phyloP scores from a whole-genome alignment of 1,284 basidiomycete species.

The Boletus mariae region DNA sequence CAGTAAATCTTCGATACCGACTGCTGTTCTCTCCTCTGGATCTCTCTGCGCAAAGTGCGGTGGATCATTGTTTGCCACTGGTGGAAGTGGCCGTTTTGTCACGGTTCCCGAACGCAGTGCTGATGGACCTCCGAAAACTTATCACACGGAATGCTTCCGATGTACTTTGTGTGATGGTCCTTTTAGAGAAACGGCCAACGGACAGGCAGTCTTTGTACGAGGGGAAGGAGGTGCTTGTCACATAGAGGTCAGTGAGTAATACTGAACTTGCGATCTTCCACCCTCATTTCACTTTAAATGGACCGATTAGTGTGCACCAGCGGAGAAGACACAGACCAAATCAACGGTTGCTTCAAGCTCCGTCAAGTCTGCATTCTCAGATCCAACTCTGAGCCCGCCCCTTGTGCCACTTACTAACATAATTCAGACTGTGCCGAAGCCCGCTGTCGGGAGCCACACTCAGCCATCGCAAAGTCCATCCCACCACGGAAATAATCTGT shows the following conservation, averaged over 20 bases:
- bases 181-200: constrained; percentile 58
- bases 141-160: constrained; percentile 71
- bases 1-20: constrained; percentile 21
- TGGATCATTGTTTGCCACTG: constrained; percentile 52
- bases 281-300: constrained; percentile 8
- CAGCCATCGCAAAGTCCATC: constrained; percentile 13
- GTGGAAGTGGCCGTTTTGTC: constrained; percentile 57
- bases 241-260: constrained; percentile 50
- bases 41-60: constrained; percentile 55
- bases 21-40: constrained; percentile 27
- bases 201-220: constrained; percentile 65
- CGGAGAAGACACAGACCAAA: constrained; percentile 43
- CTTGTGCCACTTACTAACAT: constrained; percentile 22
- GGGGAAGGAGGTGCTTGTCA: constrained; percentile 66
- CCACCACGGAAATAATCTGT: constrained; percentile 13
- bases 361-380: constrained; percentile 21
- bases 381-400: constrained; percentile 18
- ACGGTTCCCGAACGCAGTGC: constrained; percentile 57
- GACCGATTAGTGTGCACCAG: constrained; percentile 58
- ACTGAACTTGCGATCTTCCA: neutral
- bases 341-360: constrained; percentile 24
- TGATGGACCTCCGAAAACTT: constrained; percentile 48
- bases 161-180: constrained; percentile 61
- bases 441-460: constrained; percentile 15
- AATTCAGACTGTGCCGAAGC: constrained; percentile 23